These are phyloP conservation scores for Metarhizium album DNA, from an alignment of 2,329 filamentous ascomycete species.

Conservation along the genomic window DNA sequence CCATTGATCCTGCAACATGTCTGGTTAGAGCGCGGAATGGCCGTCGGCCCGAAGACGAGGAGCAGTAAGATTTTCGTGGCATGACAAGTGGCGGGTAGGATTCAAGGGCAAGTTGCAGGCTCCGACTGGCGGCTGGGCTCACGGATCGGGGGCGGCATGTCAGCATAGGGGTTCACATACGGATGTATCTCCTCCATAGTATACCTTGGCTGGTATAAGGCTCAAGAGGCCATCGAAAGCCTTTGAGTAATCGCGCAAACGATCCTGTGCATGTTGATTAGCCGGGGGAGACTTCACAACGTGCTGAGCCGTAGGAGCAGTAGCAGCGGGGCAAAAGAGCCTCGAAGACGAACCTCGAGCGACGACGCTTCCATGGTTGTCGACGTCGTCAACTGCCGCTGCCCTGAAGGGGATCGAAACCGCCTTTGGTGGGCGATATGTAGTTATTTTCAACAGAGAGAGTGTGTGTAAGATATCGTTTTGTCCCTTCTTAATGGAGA, in stretches of 20 bases:
- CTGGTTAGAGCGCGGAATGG: neutral
- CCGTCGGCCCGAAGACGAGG: neutral
- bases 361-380: slow-evolving; percentile 31
- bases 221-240: slow-evolving; percentile 82
- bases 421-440: neutral
- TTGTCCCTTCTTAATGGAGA: neutral
- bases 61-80: neutral
- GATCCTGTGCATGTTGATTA: slow-evolving; percentile 31
- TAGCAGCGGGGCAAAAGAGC: slow-evolving; percentile 18
- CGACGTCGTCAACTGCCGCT: neutral
- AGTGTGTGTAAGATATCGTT: neutral
- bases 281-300: neutral
- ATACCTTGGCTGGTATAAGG: slow-evolving; percentile 80
- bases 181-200: slow-evolving; percentile 77
- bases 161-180: slow-evolving; percentile 41
- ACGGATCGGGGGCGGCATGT: neutral
- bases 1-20: slow-evolving; percentile 67
- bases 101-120: neutral
- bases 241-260: slow-evolving; percentile 50
- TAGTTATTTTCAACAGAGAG: neutral
- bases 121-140: neutral
- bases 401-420: neutral
- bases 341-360: slow-evolving; percentile 32
- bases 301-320: neutral
- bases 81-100: neutral